Evolutionary conservation across 169 alveolate genomes (phyloP).

Genomic region (Theileria equi): DNA sequence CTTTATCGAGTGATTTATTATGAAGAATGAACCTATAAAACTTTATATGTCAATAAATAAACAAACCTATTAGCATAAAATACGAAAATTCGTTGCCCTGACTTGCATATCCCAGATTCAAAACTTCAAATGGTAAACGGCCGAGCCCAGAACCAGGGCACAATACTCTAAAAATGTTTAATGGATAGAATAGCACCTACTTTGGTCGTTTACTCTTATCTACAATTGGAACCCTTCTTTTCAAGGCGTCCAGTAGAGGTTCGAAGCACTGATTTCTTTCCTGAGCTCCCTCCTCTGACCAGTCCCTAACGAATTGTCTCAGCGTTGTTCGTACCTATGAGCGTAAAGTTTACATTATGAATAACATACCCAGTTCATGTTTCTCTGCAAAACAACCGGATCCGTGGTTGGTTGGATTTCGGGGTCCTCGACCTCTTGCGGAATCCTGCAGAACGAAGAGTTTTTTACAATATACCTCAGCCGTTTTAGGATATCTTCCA

Average conservation of each 20-base stretch:
- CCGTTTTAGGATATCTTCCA: constrained; percentile 3
- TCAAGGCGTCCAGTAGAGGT: constrained; percentile 89
- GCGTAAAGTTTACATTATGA: neutral
- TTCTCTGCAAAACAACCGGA: constrained; percentile 37
- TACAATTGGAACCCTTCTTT: constrained; percentile 58
- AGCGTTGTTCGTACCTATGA: constrained; percentile 86
- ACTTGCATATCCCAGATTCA: constrained; percentile 91
- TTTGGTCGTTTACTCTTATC: constrained; percentile 69
- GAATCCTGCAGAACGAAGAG: constrained; percentile 45
- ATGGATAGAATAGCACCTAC: constrained; percentile 14
- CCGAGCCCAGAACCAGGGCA: constrained; percentile 97
- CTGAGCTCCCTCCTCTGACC: constrained; percentile 89
- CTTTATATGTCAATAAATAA: constrained; percentile 56
- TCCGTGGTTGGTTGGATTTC: constrained; percentile 57
- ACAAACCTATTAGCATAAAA: constrained; percentile 87
- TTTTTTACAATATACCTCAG: constrained; percentile 27
- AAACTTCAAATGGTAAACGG: constrained; percentile 94
- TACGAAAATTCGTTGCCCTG: constrained; percentile 97
- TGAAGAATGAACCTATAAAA: constrained; percentile 73
- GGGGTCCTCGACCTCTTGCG: constrained; percentile 29
- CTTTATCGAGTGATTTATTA: constrained; percentile 75
- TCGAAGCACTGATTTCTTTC: constrained; percentile 92
- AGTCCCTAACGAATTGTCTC: constrained; percentile 93
- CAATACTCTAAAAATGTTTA: constrained; percentile 76
- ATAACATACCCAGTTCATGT: constrained; percentile 61